Conservation (phyloP, 805 yeast genomes). For the Ogataea henricii region DNA sequence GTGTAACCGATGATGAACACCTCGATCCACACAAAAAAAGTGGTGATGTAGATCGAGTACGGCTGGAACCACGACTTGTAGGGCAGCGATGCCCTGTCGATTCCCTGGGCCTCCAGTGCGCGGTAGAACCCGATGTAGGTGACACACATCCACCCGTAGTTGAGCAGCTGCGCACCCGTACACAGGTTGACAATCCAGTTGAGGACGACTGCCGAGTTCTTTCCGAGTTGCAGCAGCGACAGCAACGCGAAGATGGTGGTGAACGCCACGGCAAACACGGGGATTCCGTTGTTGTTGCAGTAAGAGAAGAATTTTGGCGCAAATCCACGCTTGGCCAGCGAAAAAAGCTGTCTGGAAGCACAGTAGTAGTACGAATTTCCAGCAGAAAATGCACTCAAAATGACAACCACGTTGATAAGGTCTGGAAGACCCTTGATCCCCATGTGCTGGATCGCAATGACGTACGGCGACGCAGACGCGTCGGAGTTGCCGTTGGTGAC, state of each 20-base stretch:
- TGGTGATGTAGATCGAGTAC: slow-evolving; percentile 37
- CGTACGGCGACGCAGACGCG: slow-evolving; percentile 77
- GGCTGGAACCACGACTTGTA: slow-evolving; percentile 47
- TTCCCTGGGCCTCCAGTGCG: slow-evolving; percentile 42
- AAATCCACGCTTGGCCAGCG: slow-evolving; percentile 65
- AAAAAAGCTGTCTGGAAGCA: slow-evolving; percentile 62
- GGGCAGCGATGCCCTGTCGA: slow-evolving; percentile 41
- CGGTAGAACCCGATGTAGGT: slow-evolving; percentile 45
- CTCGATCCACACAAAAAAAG: slow-evolving; percentile 32
- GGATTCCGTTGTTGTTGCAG: slow-evolving; percentile 70
- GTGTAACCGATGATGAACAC: slow-evolving; percentile 41
- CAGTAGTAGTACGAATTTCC: slow-evolving; percentile 79
- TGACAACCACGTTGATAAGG: slow-evolving; percentile 71
- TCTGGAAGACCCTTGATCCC: slow-evolving; percentile 67
- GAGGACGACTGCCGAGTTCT: slow-evolving; percentile 37
- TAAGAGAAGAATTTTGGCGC: slow-evolving; percentile 67
- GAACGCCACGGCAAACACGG: slow-evolving; percentile 55
- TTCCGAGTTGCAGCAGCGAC: slow-evolving; percentile 59
- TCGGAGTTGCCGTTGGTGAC: slow-evolving; percentile 61
- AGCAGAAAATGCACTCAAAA: slow-evolving; percentile 75
- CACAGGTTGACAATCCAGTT: slow-evolving; percentile 48
- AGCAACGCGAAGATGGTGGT: slow-evolving; percentile 62
- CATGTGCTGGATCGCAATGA: slow-evolving; percentile 69
- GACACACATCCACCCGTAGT: slow-evolving; percentile 47
- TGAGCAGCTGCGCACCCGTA: slow-evolving; percentile 49